Evolutionary conservation across 1,284 basidiomycete species (phyloP), one percentile per base, ranked within the genome.

Genomic region (Stereum hirsutum): DNA sequence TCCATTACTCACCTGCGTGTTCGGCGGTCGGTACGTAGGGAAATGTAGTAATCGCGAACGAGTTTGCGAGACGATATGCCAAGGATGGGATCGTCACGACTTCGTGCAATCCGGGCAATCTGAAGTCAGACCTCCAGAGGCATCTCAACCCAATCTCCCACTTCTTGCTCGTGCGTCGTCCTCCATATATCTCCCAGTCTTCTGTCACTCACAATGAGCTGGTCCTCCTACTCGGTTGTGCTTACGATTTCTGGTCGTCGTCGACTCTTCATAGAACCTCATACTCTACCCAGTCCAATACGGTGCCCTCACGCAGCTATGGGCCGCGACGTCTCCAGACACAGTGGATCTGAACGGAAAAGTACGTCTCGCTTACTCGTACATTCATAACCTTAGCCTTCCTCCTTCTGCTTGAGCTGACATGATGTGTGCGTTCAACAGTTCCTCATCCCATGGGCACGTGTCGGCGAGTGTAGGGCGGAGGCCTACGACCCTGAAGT

Each of bases 21-120:
- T n/a, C n/a, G n/a, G n/a, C n/a, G n/a, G n/a, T n/a, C n/a, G n/a
- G n/a, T n/a, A n/a, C n/a, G 25, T 15, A 63, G 60, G 63, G 56
- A 0, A 66, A 66, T 48, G 53, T 63, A 19, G 39, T 65, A 4
- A 50, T 64, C 27, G 52, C 64, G 3, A 58, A 61, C 27, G 57
- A 64, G 45, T 43, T 64, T 1, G 57, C 59, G 3, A 54, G 58
- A 21, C 51, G 56, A n/a, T 62, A 65, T 45, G 55, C 46, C 17
- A 52, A 57, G 19, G 42, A 59, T 20, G 50, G 54, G 19, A 50
- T 64, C 20, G 46, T 60, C 8, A 54, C 56, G 6, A 54, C 47
- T 2, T 48, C 56, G 14, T 41, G 56, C 31, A 45, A 51, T 32
- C 45, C 49, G 34, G 41, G 52, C 8, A 42, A 38, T 12, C 15